These are phyloP conservation scores for Orychophragmus violaceus DNA, from an alignment of 345 rosid genomes.

Conservation along the genomic window DNA sequence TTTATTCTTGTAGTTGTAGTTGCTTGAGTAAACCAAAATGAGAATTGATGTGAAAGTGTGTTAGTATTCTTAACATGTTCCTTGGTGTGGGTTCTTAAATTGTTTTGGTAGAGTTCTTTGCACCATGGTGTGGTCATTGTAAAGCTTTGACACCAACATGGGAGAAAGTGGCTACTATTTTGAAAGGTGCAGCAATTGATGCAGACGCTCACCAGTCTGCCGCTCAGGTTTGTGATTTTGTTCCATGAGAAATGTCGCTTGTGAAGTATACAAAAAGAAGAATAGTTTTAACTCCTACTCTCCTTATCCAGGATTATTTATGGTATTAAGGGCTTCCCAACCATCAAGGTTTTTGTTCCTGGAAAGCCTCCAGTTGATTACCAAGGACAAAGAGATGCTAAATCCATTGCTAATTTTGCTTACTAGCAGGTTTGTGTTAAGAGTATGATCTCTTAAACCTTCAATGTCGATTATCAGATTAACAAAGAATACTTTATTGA, in stretches of 20 bases:
- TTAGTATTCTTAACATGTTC: neutral
- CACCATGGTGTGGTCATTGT: slow-evolving; percentile 99
- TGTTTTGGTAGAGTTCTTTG: slow-evolving; percentile 94
- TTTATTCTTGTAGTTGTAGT: neutral
- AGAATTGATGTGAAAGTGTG: neutral
- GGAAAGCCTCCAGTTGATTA: slow-evolving; percentile 91
- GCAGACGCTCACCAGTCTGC: slow-evolving; percentile 94
- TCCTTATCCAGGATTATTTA: slow-evolving; percentile 63
- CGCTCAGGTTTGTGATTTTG: slow-evolving; percentile 61
- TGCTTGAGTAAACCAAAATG: neutral
- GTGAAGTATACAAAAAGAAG: neutral
- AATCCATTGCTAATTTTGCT: slow-evolving; percentile 81
- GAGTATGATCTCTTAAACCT: no score
- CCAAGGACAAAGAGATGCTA: slow-evolving; percentile 93
- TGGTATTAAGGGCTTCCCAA: slow-evolving; percentile 91
- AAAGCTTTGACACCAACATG: slow-evolving; percentile 83
- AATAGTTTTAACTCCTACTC: neutral
- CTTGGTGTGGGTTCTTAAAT: slow-evolving; percentile 64
- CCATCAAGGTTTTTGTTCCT: slow-evolving; percentile 86
- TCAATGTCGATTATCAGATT: no score
- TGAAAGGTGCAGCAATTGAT: slow-evolving; percentile 95
- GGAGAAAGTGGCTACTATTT: slow-evolving; percentile 82
- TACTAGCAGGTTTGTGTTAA: slow-evolving; percentile 82
- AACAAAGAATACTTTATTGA: no score
- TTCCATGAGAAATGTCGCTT: no score